These are phyloP conservation scores for Articulospora tetracladia DNA, from an alignment of 495 filamentous ascomycete genomes.

Conservation along the genomic window DNA sequence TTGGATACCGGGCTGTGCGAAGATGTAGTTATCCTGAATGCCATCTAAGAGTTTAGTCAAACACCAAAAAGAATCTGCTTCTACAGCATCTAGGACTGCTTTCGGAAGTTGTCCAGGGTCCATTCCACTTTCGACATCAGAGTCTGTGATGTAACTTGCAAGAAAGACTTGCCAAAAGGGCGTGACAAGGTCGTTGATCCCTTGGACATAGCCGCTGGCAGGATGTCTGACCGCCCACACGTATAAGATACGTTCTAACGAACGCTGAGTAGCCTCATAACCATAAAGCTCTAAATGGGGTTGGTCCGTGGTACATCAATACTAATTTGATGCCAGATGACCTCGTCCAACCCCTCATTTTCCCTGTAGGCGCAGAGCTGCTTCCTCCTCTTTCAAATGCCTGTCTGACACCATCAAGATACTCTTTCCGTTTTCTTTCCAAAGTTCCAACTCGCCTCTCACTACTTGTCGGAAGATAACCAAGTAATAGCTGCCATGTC, in stretches of 20 bases:
- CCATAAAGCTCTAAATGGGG: constrained; percentile 88
- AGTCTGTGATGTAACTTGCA: constrained; percentile 87
- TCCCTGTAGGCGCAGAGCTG: constrained; percentile 37
- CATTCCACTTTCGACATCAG: constrained; percentile 91
- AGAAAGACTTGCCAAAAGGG: constrained; percentile 98
- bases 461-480: constrained; percentile 91
- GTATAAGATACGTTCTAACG: constrained; percentile 90
- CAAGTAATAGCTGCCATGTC: constrained; percentile 95
- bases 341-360: constrained; percentile 82
- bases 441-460: constrained; percentile 87
- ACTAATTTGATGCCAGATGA: constrained; percentile 97
- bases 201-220: constrained; percentile 95
- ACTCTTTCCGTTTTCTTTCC: constrained; percentile 94
- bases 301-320: constrained; percentile 98
- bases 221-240: constrained; percentile 98
- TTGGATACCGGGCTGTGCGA: constrained; percentile 93
- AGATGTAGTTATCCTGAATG: constrained; percentile 98
- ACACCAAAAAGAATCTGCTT: constrained; percentile 98
- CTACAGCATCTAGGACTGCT: constrained; percentile 90
- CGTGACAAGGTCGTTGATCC: constrained; percentile 96
- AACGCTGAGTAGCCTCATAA: constrained; percentile 93
- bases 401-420: constrained; percentile 91
- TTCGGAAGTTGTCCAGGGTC: constrained; percentile 91
- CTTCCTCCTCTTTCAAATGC: constrained; percentile 77
- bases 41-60: constrained; percentile 94